Conservation (phyloP, 164 flowering plant species). For the Houttuynia cordata region DNA sequence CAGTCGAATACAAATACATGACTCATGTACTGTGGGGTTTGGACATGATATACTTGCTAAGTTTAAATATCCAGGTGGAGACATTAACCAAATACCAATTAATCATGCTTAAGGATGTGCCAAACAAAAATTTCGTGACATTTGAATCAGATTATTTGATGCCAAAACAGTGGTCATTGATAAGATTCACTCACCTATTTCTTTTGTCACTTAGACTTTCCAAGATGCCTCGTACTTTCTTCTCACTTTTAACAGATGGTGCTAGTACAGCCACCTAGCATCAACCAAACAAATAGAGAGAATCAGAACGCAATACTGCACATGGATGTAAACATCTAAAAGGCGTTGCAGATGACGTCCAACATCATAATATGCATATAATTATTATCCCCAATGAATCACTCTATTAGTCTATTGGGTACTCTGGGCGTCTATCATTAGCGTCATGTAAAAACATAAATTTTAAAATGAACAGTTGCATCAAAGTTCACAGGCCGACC, state of each 20-base stretch:
- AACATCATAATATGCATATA: background rate
- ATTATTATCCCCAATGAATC: too few species aligned
- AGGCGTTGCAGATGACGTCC: background rate
- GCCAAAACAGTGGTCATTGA: background rate
- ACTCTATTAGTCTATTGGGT: too few species aligned
- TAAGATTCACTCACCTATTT: conserved; percentile 41
- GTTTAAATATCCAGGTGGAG: too few species aligned
- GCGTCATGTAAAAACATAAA: background rate
- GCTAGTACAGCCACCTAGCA: conserved; percentile 76
- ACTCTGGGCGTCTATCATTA: too few species aligned
- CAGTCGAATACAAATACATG: background rate
- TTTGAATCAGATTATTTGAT: background rate
- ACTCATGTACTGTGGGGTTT: too few species aligned
- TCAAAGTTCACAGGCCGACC: background rate
- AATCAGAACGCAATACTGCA: background rate
- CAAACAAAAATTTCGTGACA: background rate
- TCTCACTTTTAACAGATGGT: conserved; percentile 73
- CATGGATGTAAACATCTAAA: background rate
- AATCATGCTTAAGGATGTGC: background rate
- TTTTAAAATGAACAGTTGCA: background rate
- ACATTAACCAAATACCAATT: too few species aligned
- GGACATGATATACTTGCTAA: too few species aligned
- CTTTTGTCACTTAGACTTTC: conserved; percentile 52
- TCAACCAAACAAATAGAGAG: conserved; percentile 5
- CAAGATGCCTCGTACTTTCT: conserved; percentile 85